Evolutionary conservation across 2,329 filamentous ascomycete genomes (phyloP).

Genomic region (Oidium heveae): DNA sequence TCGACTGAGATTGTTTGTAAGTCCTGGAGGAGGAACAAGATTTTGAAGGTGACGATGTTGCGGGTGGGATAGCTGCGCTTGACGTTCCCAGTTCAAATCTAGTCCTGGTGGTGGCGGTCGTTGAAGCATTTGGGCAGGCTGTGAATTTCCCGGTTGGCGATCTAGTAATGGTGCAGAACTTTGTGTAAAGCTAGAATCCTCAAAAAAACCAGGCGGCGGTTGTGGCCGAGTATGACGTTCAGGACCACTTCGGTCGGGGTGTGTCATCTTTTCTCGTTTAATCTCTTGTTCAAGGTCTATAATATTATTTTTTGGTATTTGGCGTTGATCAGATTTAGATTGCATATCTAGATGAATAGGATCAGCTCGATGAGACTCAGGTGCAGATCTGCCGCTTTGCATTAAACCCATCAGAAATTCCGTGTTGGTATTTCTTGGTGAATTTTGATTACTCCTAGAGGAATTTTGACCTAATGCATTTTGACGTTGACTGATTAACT

Average conservation of each 20-base stretch:
- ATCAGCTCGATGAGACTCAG: constrained; percentile 26
- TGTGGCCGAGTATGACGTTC: constrained; percentile 17
- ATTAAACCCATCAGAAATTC: constrained; percentile 73
- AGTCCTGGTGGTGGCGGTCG: constrained; percentile 34
- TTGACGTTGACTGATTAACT: constrained; percentile 33
- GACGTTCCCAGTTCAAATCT: constrained; percentile 22
- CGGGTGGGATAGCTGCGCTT: constrained; percentile 7
- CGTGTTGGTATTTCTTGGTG: constrained; percentile 29
- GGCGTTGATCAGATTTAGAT: constrained; percentile 11
- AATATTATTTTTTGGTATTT: constrained; percentile 21
- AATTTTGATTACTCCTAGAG: constrained; percentile 20
- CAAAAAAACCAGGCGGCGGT: constrained; percentile 12
- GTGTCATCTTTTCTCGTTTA: constrained; percentile 8
- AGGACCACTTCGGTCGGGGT: constrained; percentile 11
- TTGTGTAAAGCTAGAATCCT: constrained; percentile 11
- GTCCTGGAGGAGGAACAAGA: constrained; percentile 36
- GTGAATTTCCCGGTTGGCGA: constrained; percentile 14
- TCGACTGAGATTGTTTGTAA: constrained; percentile 17
- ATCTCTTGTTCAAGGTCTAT: constrained; percentile 16
- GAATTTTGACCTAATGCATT: constrained; percentile 26
- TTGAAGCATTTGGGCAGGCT: constrained; percentile 38
- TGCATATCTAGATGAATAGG: constrained; percentile 24
- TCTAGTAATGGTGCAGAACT: constrained; percentile 10
- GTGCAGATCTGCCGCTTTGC: constrained; percentile 26
- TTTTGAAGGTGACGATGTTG: constrained; percentile 16